Conservation (phyloP, 2,329 filamentous ascomycete genomes). For the Cladosporium sp. region DNA sequence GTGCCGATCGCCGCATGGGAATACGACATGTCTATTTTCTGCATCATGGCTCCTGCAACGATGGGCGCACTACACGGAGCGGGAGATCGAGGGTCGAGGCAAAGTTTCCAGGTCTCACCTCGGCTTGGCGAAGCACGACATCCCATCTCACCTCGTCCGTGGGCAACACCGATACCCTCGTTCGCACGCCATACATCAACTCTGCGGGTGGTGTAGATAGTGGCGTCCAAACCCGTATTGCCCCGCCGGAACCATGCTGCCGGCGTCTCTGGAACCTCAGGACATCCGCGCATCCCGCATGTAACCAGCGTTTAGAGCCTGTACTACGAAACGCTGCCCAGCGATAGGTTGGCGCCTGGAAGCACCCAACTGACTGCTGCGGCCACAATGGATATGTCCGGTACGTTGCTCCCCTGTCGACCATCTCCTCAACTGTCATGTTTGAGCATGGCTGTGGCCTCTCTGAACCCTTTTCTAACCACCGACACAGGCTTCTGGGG, state of each 20-base stretch:
- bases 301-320: neutral
- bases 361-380: slow-evolving; percentile 1
- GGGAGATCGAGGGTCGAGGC: neutral
- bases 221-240: neutral
- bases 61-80: neutral
- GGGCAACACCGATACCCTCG: neutral
- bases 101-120: slow-evolving; percentile 7
- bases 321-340: neutral
- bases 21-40: too few relatives aligned
- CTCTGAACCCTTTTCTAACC: slow-evolving; percentile 8
- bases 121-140: slow-evolving; percentile 10
- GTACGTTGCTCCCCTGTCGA: neutral
- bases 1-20: too few relatives aligned
- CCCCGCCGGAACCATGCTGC: neutral
- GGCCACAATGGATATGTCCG: slow-evolving; percentile 6
- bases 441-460: slow-evolving; percentile 2
- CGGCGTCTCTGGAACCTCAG: neutral
- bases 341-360: neutral
- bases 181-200: slow-evolving; percentile 3
- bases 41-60: too few relatives aligned
- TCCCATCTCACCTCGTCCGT: neutral
- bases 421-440: neutral
- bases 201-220: neutral
- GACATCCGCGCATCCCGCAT: neutral
- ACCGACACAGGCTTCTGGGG: slow-evolving; percentile 23